Evolutionary conservation across 768 basidiomycete genomes (phyloP).

Genomic region (Russula foetens): DNA sequence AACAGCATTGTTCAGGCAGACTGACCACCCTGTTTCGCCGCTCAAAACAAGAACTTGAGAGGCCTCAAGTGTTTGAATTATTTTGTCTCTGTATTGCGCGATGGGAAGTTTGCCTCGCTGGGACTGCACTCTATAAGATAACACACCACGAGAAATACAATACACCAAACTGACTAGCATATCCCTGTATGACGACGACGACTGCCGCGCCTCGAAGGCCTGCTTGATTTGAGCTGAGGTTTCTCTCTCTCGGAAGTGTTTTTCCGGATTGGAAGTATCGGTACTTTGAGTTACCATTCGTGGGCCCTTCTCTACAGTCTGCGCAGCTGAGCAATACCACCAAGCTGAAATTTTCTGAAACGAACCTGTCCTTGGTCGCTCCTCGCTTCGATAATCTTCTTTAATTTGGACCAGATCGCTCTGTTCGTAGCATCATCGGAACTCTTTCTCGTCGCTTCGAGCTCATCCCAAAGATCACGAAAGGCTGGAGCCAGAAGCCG

Average conservation of each 20-base stretch:
- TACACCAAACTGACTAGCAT: constrained; percentile 66
- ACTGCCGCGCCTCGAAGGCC: constrained; percentile 53
- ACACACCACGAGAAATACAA: not conserved
- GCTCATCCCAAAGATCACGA: constrained; percentile 88
- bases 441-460: constrained; percentile 56
- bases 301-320: constrained; percentile 1
- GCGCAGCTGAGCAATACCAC: not conserved
- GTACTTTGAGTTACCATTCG: not conserved
- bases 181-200: constrained; percentile 63
- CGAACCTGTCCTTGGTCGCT: constrained; percentile 39
- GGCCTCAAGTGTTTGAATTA: constrained; percentile 57
- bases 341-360: not conserved
- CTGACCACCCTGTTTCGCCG: constrained; percentile 69
- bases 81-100: constrained; percentile 67
- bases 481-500: constrained; percentile 73
- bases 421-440: constrained; percentile 60
- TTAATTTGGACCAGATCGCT: constrained; percentile 60
- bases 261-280: not conserved
- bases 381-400: constrained; percentile 56
- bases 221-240: constrained; percentile 44
- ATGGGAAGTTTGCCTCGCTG: constrained; percentile 82
- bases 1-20: constrained; percentile 4
- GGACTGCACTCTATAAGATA: constrained; percentile 33
- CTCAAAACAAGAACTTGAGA: constrained; percentile 86
- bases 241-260: constrained; percentile 4